Conservation (phyloP, 495 filamentous ascomycete species). For the Daldinia bambusicola region DNA sequence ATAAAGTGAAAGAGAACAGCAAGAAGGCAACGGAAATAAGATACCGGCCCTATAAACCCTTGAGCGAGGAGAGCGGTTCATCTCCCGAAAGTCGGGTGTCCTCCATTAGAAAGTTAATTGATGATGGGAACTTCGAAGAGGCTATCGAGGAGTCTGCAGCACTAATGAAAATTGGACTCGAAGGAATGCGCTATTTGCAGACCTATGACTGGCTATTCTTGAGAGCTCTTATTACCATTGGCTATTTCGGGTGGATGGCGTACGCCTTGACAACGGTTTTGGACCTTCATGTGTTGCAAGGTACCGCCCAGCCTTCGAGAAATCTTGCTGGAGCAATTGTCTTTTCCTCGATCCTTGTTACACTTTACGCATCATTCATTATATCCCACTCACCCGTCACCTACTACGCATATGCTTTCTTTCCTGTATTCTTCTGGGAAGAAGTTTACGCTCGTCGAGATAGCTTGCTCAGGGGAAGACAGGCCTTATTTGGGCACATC, state of each 20-base stretch:
- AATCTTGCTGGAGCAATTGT: slow-evolving; percentile 67
- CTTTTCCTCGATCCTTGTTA: slow-evolving; percentile 80
- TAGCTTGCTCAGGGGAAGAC: slow-evolving; percentile 73
- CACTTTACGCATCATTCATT: slow-evolving; percentile 79
- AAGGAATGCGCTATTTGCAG: slow-evolving; percentile 92
- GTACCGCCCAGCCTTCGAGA: slow-evolving; percentile 72
- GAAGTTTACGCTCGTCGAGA: slow-evolving; percentile 85
- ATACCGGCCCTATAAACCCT: slow-evolving; percentile 74
- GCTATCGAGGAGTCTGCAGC: slow-evolving; percentile 80
- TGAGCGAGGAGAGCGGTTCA: slow-evolving; percentile 66
- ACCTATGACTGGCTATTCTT: slow-evolving; percentile 98
- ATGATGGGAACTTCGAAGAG: slow-evolving; percentile 70
- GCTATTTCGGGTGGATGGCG: slow-evolving; percentile 96
- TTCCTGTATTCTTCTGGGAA: slow-evolving; percentile 96
- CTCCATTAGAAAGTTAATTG: slow-evolving; percentile 74
- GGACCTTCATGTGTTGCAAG: slow-evolving; percentile 87
- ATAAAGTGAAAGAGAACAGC: slow-evolving; percentile 89
- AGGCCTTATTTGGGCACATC: slow-evolving; percentile 74
- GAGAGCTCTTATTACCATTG: slow-evolving; percentile 87
- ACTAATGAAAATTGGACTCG: slow-evolving; percentile 78
- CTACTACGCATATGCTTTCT: slow-evolving; percentile 93
- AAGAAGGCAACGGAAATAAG: slow-evolving; percentile 79
- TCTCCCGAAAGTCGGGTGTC: slow-evolving; percentile 75
- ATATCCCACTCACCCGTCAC: slow-evolving; percentile 81
- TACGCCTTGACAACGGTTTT: slow-evolving; percentile 93